A percentile compares a stretch with the other conserved stretches of the same genome.
Evolutionary conservation across 805 yeast species (phyloP).

Genomic region (Yarrowia hollandica): DNA sequence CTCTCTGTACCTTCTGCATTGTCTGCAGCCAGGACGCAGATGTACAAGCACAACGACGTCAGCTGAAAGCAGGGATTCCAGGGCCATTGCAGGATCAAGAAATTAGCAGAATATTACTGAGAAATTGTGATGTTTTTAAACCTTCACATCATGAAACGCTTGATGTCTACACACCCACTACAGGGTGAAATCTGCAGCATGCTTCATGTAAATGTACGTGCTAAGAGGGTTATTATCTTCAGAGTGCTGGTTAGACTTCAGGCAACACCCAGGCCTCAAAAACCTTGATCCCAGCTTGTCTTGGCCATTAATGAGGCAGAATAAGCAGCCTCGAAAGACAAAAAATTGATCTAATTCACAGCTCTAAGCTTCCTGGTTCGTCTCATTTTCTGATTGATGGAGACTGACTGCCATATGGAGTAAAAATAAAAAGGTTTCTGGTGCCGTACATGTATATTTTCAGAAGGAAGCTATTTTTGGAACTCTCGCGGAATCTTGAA

Average conservation of each 20-base stretch:
- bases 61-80: slow-evolving; percentile 1
- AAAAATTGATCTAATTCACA: too few relatives aligned
- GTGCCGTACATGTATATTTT: neutral
- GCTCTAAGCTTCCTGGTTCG: neutral
- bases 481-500: neutral
- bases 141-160: too few relatives aligned
- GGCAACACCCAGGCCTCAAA: neutral
- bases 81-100: too few relatives aligned
- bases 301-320: too few relatives aligned
- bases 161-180: too few relatives aligned
- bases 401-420: neutral
- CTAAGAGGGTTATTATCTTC: too few relatives aligned
- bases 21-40: neutral
- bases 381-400: neutral
- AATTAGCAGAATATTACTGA: too few relatives aligned
- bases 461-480: neutral
- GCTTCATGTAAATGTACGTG: too few relatives aligned
- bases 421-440: neutral
- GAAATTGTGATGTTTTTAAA: too few relatives aligned
- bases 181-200: neutral
- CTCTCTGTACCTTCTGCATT: neutral
- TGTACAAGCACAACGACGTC: neutral
- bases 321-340: too few relatives aligned
- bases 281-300: slow-evolving; percentile 1
- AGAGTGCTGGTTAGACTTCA: slow-evolving; percentile 1